A percentile compares a stretch with the other conserved stretches of the same genome.
Conservation (phyloP, 2,329 filamentous ascomycete genomes). For the Fusarium sacchari region DNA sequence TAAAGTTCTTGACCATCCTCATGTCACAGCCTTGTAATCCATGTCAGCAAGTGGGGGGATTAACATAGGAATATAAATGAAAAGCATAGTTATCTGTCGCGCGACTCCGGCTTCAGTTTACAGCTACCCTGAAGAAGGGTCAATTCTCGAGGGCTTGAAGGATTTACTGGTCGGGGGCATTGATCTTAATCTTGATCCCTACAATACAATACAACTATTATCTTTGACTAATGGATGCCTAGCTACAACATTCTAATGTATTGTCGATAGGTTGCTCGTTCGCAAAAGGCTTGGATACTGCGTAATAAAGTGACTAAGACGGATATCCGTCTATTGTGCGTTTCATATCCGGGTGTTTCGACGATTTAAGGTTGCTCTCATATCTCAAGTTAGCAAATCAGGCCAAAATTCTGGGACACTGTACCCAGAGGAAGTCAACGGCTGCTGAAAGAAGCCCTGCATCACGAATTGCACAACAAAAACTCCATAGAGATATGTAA, state of each 20-base stretch:
- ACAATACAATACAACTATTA: not conserved
- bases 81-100: not conserved
- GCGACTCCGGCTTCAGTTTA: not conserved
- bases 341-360: not conserved
- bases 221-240: no score
- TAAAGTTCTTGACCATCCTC: not conserved
- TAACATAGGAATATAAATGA: not conserved
- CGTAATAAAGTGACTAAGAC: not conserved
- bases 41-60: not conserved
- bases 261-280: not conserved
- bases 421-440: not conserved
- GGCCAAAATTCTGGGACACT: no score
- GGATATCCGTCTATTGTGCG: no score
- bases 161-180: not conserved
- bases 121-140: not conserved
- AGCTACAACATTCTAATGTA: not conserved
- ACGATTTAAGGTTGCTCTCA: not conserved
- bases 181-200: no score
- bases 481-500: not conserved
- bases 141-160: not conserved
- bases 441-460: not conserved
- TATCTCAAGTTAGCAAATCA: not conserved
- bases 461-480: not conserved
- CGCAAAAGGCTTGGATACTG: not conserved
- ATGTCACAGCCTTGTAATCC: not conserved